Conservation (phyloP, 768 basidiomycete species). For the Lactarius indigo region DNA sequence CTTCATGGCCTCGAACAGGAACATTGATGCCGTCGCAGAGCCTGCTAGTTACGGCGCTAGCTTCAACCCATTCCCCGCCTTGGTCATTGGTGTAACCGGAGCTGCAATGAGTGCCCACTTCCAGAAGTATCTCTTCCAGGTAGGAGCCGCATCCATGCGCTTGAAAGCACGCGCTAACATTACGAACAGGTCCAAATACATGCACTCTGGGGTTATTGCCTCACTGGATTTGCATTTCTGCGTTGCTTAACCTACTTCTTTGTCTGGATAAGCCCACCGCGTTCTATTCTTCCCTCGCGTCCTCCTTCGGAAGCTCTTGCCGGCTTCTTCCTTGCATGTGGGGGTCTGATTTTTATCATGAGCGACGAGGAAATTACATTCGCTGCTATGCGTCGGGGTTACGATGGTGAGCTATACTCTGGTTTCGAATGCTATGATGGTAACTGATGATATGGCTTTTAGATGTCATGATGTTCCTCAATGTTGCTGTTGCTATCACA, state of each 20-base stretch:
- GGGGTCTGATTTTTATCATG: constrained; percentile 86
- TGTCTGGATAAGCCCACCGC: constrained; percentile 83
- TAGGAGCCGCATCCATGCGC: constrained; percentile 25
- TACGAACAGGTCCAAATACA: constrained; percentile 75
- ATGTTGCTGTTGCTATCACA: constrained; percentile 80
- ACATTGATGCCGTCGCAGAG: constrained; percentile 50
- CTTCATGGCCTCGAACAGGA: constrained; percentile 24
- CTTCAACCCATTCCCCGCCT: constrained; percentile 91
- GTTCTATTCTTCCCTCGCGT: constrained; percentile 81
- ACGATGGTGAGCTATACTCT: constrained; percentile 57
- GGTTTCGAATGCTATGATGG: neutral
- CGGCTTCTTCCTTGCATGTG: constrained; percentile 81
- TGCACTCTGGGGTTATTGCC: constrained; percentile 83
- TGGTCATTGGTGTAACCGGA: constrained; percentile 92
- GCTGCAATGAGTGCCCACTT: constrained; percentile 91
- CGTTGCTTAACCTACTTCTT: constrained; percentile 93
- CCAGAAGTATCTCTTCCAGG: constrained; percentile 89
- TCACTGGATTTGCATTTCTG: constrained; percentile 72
- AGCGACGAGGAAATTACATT: constrained; percentile 87
- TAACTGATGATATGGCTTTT: constrained; percentile 7
- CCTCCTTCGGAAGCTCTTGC: constrained; percentile 92
- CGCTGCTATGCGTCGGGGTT: constrained; percentile 86
- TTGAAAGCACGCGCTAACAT: neutral
- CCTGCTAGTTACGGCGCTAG: constrained; percentile 71
- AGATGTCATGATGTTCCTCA: constrained; percentile 91